Conservation (phyloP, 345 rosid species). For the Sonneratia alba region DNA sequence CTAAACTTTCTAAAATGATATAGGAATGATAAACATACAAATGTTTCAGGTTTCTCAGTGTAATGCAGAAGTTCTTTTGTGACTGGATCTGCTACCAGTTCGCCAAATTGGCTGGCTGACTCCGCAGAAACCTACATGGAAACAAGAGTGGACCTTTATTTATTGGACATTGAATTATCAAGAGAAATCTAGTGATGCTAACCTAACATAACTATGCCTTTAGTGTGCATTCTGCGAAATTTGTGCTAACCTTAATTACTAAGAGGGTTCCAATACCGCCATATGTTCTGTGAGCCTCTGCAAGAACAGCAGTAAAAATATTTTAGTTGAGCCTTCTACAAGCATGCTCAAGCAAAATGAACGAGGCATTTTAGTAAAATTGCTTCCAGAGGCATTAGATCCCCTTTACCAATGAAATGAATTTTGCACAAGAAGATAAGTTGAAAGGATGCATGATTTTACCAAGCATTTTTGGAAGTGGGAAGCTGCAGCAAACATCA, state of each 20-base stretch:
- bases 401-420: background rate
- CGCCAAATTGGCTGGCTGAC: slow-evolving; percentile 88
- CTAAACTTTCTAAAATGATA: no score
- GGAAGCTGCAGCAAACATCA: slow-evolving; percentile 95
- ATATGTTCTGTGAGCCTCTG: slow-evolving; percentile 71
- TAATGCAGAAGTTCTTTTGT: slow-evolving; percentile 91
- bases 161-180: background rate
- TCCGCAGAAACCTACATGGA: slow-evolving; percentile 70
- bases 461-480: slow-evolving; percentile 85
- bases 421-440: background rate
- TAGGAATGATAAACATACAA: slow-evolving; percentile 38
- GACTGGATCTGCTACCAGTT: slow-evolving; percentile 79
- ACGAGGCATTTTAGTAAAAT: background rate
- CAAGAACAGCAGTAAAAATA: slow-evolving; percentile 10
- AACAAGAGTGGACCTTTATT: background rate
- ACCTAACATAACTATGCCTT: background rate
- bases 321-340: slow-evolving; percentile 8
- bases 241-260: slow-evolving; percentile 65
- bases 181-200: background rate
- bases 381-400: background rate
- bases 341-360: slow-evolving; percentile 4
- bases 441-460: slow-evolving; percentile 9
- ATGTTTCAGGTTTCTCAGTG: slow-evolving; percentile 94
- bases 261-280: slow-evolving; percentile 86
- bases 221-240: background rate